Conservation (phyloP, 139 green algal species). For the Dunaliella sp. region DNA sequence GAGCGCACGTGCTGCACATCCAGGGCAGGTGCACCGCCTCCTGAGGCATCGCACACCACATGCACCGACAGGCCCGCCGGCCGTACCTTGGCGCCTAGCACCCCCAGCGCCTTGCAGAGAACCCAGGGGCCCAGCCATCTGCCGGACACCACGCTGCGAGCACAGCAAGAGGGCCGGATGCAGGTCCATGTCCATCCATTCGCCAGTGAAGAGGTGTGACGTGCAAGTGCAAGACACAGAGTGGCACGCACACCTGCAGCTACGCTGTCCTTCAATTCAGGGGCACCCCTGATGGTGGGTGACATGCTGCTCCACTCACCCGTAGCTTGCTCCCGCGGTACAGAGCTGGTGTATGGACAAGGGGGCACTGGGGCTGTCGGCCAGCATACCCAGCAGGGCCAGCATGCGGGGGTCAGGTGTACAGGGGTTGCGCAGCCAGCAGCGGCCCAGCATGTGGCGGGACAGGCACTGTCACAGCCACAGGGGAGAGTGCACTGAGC, state of each 20-base stretch:
- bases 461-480: slow-evolving; percentile 65
- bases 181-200: not conserved
- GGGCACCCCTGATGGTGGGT: too few relatives aligned
- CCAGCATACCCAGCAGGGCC: slow-evolving; percentile 55
- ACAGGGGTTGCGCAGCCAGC: slow-evolving; percentile 29
- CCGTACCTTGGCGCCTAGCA: slow-evolving; percentile 33
- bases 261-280: too few relatives aligned
- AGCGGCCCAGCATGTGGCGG: slow-evolving; percentile 48
- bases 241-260: not conserved
- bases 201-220: not conserved
- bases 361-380: slow-evolving; percentile 32
- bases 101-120: slow-evolving; percentile 74
- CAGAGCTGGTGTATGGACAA: slow-evolving; percentile 86
- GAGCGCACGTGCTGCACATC: slow-evolving; percentile 5
- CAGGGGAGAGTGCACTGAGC: too few relatives aligned
- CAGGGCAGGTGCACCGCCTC: slow-evolving; percentile 75
- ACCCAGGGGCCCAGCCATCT: slow-evolving; percentile 87
- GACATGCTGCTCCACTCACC: slow-evolving; percentile 45
- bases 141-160: slow-evolving; percentile 71
- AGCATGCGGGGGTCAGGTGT: slow-evolving; percentile 24
- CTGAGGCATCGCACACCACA: slow-evolving; percentile 60
- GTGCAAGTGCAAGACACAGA: not conserved
- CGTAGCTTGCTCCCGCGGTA: slow-evolving; percentile 46
- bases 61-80: slow-evolving; percentile 45
- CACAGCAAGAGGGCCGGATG: not conserved